Percentiles rank a stretch among this genome's conserved stretches.
Evolutionary conservation across 2,329 filamentous ascomycete genomes (phyloP).

Genomic region (Cladosporium sp.): DNA sequence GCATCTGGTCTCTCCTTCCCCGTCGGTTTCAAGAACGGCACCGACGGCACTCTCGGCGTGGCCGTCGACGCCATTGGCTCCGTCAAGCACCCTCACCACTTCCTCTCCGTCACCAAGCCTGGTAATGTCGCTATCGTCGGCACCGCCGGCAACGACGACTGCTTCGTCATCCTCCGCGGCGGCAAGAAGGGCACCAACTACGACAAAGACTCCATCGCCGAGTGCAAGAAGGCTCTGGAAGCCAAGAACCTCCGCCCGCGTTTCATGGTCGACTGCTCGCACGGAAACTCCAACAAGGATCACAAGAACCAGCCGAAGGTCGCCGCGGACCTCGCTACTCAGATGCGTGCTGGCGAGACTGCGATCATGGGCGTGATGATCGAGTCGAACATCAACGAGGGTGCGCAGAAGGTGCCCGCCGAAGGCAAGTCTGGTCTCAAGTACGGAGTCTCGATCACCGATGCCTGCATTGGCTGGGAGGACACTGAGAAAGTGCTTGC

Average conservation of each 20-base stretch:
- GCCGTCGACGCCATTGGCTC: conserved; percentile 92
- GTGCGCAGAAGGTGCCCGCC: conserved; percentile 72
- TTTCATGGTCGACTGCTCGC: conserved; percentile 98
- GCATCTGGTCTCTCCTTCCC: conserved; percentile 95
- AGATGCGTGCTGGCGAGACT: conserved; percentile 82
- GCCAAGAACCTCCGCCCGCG: conserved; percentile 84
- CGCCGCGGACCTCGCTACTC: conserved; percentile 75
- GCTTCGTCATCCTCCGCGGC: conserved; percentile 92
- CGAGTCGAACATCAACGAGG: conserved; percentile 94
- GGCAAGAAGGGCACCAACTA: conserved; percentile 93
- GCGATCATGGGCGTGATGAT: conserved; percentile 97
- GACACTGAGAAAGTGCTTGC: conserved; percentile 78
- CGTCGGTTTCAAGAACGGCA: conserved; percentile 99
- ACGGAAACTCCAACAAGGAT: conserved; percentile 97
- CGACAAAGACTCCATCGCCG: conserved; percentile 78
- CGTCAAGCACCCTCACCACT: conserved; percentile 84
- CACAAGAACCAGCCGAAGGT: conserved; percentile 97
- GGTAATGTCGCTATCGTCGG: conserved; percentile 92
- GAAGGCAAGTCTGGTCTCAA: conserved; percentile 77
- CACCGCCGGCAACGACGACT: conserved; percentile 92
- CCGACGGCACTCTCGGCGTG: conserved; percentile 85
- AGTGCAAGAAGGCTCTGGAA: conserved; percentile 72
- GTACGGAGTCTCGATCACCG: conserved; percentile 91
- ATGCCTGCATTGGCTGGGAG: conserved; percentile 95
- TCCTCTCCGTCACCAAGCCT: conserved; percentile 98